A percentile compares a stretch with the other conserved stretches of the same genome.
phyloP scores from a whole-genome alignment of 345 rosid genomes.

The Lepidium didymum region DNA sequence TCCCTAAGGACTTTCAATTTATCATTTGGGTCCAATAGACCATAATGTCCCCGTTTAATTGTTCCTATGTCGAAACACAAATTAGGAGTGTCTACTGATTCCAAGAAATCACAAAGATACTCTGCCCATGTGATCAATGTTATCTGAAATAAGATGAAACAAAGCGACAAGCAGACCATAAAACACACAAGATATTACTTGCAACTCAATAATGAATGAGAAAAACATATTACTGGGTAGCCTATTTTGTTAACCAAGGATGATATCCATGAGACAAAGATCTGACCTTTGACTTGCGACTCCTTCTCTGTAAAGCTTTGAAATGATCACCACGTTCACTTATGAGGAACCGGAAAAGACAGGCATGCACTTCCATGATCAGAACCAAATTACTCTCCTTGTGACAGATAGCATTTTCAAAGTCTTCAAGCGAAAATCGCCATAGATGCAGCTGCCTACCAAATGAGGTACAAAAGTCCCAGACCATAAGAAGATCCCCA shows the following conservation, averaged over 20 bases:
- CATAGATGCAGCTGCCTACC: constrained; percentile 59
- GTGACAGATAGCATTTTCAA: constrained; percentile 87
- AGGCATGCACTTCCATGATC: constrained; percentile 73
- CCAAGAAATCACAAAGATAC: constrained; percentile 82
- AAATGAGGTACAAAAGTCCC: constrained; percentile 94
- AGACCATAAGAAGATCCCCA: constrained; percentile 87
- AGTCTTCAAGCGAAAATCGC: constrained; percentile 84
- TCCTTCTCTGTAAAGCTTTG: constrained; percentile 40
- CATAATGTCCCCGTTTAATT: constrained; percentile 84
- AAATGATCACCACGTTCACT: constrained; percentile 42
- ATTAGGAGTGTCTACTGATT: constrained; percentile 44
- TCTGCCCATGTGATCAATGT: constrained; percentile 80
- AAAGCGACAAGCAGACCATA: constrained; percentile 12
- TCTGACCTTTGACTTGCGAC: constrained; percentile 59
- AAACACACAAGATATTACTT: background rate
- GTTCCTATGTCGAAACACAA: constrained; percentile 40
- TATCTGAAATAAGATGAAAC: constrained; percentile 47
- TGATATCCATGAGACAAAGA: background rate
- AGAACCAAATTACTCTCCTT: constrained; percentile 80
- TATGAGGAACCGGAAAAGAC: constrained; percentile 62
- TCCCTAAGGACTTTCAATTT: constrained; percentile 59
- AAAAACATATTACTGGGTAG: background rate
- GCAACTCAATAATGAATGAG: constrained; percentile 1
- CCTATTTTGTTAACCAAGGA: background rate
- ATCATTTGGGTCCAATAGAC: constrained; percentile 53